Evolutionary conservation across 1,139 yeast species (phyloP).

Genomic region (Casaregolazyma suthepensis): DNA sequence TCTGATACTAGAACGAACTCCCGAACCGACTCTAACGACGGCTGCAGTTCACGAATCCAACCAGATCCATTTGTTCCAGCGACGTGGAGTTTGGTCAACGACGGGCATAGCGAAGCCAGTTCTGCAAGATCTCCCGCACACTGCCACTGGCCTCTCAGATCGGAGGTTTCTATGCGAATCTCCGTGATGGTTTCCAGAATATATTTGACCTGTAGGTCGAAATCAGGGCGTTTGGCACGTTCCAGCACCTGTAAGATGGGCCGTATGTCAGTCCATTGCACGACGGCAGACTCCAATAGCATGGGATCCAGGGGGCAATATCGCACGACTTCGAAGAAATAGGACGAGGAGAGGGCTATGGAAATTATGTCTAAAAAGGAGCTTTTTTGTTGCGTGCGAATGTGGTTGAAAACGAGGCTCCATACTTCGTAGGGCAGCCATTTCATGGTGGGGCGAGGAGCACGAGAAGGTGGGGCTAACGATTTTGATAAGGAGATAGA

Average conservation of each 20-base stretch:
- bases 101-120: constrained; percentile 1
- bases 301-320: constrained; percentile 1
- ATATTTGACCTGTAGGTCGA: neutral
- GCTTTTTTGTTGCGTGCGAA: neutral
- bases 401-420: constrained; percentile 1
- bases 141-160: constrained; percentile 5
- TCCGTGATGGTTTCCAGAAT: neutral
- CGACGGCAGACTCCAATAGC: neutral
- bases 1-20: neutral
- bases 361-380: neutral
- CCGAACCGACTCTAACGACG: neutral
- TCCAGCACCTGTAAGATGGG: neutral
- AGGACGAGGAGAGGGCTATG: neutral
- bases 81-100: neutral
- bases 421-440: constrained; percentile 7
- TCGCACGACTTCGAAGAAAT: constrained; percentile 1
- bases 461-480: neutral
- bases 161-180: neutral
- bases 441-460: neutral
- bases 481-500: too few species aligned
- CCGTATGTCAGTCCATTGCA: constrained; percentile 5
- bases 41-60: constrained; percentile 6
- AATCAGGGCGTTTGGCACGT: neutral
- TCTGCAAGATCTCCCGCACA: constrained; percentile 1
- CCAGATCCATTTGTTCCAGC: constrained; percentile 5